A percentile compares a stretch with the other conserved stretches of the same genome.
These are phyloP conservation scores for Takashimella koratensis DNA, from an alignment of 1,284 basidiomycete genomes.

Conservation along the genomic window DNA sequence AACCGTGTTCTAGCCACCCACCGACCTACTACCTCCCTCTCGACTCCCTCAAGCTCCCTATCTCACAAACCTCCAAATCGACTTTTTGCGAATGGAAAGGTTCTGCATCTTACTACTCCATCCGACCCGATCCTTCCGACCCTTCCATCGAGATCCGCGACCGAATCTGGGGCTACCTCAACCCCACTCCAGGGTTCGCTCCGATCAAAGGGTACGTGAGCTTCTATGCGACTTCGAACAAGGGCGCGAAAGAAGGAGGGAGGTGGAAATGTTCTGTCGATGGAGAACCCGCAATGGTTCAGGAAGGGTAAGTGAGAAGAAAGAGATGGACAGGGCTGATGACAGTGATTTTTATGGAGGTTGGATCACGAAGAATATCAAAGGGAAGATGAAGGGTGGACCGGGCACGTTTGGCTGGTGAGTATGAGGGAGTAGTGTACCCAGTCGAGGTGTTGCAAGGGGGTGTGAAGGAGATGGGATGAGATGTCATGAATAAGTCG, in stretches of 20 bases:
- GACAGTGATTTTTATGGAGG: constrained; percentile 42
- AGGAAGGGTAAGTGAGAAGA: constrained; percentile 30
- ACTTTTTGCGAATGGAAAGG: constrained; percentile 49
- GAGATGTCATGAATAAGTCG: too few species aligned
- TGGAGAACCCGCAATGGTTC: constrained; percentile 37
- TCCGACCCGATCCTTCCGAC: constrained; percentile 13
- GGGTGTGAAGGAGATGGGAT: too few species aligned
- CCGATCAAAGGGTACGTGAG: constrained; percentile 37
- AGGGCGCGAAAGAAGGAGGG: constrained; percentile 13
- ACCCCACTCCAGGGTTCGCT: constrained; percentile 33
- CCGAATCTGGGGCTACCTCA: constrained; percentile 42
- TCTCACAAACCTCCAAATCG: constrained; percentile 20
- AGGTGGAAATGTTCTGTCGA: constrained; percentile 45
- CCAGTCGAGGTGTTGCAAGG: too few species aligned
- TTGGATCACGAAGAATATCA: constrained; percentile 36
- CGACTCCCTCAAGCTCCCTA: constrained; percentile 17
- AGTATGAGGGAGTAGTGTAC: too few species aligned
- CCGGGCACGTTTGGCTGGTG: too few species aligned
- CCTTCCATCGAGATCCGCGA: constrained; percentile 14
- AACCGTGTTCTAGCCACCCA: constrained; percentile 30
- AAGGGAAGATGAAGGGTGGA: constrained; percentile 43
- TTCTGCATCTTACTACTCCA: constrained; percentile 35
- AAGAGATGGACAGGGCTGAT: too few species aligned
- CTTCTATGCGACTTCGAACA: constrained; percentile 33
- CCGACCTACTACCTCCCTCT: constrained; percentile 46